Conservation (phyloP, 129 eudicot species). For the Arctium minus region DNA sequence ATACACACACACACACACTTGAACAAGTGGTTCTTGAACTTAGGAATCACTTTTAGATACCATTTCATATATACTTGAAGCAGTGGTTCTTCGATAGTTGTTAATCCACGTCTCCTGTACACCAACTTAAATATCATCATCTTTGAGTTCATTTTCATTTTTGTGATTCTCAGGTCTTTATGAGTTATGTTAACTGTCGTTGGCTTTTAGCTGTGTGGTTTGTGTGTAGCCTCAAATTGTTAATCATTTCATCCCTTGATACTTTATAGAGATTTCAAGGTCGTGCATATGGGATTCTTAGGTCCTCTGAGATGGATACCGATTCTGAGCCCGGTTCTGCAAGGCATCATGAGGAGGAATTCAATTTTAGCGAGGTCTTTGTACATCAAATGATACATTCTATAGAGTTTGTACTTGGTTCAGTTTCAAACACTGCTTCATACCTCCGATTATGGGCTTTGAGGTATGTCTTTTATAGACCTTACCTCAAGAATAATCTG, state of each 20-base stretch:
- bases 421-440: constrained; percentile 99
- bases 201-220: neutral
- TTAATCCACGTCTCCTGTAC: neutral
- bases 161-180: neutral
- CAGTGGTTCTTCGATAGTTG: too few relatives aligned
- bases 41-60: neutral
- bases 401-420: constrained; percentile 95
- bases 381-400: constrained; percentile 99
- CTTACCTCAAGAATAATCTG: neutral
- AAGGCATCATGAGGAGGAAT: constrained; percentile 74
- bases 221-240: constrained; percentile 6
- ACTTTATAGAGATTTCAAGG: constrained; percentile 90
- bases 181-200: neutral
- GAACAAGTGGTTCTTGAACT: neutral
- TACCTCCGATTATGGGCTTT: constrained; percentile 99
- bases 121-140: neutral
- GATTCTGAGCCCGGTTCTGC: constrained; percentile 84
- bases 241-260: constrained; percentile 15
- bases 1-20: neutral
- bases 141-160: neutral
- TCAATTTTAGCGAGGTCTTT: constrained; percentile 92
- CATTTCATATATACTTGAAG: neutral
- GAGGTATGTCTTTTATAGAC: constrained; percentile 48
- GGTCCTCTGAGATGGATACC: constrained; percentile 62
- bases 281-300: constrained; percentile 80